A percentile compares a stretch with the other conserved stretches of the same genome.
These are phyloP conservation scores for Aspergillus sp. DNA, from an alignment of 2,329 filamentous ascomycete genomes.

Conservation along the genomic window DNA sequence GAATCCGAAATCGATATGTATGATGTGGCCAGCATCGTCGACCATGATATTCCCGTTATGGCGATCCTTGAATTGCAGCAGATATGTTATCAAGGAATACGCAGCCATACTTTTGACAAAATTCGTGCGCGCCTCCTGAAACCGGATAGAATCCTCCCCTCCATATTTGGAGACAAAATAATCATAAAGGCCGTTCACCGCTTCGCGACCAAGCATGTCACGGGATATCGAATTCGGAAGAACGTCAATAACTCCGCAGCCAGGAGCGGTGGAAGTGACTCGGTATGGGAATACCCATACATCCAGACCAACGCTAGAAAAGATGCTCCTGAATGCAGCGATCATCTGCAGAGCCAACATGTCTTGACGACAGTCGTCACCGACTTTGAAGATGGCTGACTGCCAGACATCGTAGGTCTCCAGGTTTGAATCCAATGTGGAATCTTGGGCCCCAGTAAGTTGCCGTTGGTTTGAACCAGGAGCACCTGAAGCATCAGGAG, in stretches of 20 bases:
- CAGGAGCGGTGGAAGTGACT: slow-evolving; percentile 92
- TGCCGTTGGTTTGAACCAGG: slow-evolving; percentile 24
- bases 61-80: slow-evolving; percentile 97
- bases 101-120: slow-evolving; percentile 99
- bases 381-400: slow-evolving; percentile 98
- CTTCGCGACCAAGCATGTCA: slow-evolving; percentile 96
- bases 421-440: slow-evolving; percentile 20
- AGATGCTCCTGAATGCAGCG: slow-evolving; percentile 92
- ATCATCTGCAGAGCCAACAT: slow-evolving; percentile 97
- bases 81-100: slow-evolving; percentile 92
- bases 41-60: slow-evolving; percentile 99
- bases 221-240: slow-evolving; percentile 95
- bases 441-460: slow-evolving; percentile 5
- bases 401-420: slow-evolving; percentile 93
- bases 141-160: slow-evolving; percentile 87
- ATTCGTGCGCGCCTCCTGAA: slow-evolving; percentile 91
- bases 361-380: slow-evolving; percentile 96
- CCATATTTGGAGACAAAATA: slow-evolving; percentile 98
- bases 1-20: slow-evolving; percentile 99
- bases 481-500: slow-evolving; percentile 15
- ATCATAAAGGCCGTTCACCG: slow-evolving; percentile 95
- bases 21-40: slow-evolving; percentile 90
- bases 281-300: slow-evolving; percentile 96
- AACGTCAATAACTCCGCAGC: slow-evolving; percentile 96
- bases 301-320: slow-evolving; percentile 87